phyloP scores from a whole-genome alignment of 257 asterid genomes.

The Scutellaria barbata region DNA sequence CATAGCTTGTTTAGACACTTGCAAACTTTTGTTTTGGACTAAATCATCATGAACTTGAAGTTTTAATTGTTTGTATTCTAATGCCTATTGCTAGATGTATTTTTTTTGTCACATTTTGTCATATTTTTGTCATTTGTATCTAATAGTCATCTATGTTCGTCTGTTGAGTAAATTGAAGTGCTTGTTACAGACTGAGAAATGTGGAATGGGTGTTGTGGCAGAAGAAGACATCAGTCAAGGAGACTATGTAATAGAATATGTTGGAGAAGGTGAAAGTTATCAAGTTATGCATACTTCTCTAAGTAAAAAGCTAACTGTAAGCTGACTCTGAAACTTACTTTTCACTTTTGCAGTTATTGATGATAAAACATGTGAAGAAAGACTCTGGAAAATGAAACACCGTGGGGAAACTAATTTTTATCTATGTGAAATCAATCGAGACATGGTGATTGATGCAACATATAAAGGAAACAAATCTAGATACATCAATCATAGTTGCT shows the following conservation, averaged over 20 bases:
- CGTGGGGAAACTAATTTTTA: slow-evolving; percentile 89
- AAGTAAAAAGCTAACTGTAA: slow-evolving; percentile 11
- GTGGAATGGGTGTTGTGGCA: slow-evolving; percentile 93
- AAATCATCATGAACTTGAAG: neutral
- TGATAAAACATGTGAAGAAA: slow-evolving; percentile 94
- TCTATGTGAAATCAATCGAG: slow-evolving; percentile 91
- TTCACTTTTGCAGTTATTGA: slow-evolving; percentile 75
- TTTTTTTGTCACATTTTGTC: slow-evolving; percentile 3
- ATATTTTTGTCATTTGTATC: neutral
- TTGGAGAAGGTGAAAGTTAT: slow-evolving; percentile 81
- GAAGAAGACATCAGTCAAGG: slow-evolving; percentile 88
- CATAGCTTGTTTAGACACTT: neutral
- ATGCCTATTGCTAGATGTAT: slow-evolving; percentile 17
- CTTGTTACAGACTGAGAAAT: slow-evolving; percentile 87
- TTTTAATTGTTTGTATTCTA: slow-evolving; percentile 16
- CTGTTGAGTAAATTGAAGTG: slow-evolving; percentile 29
- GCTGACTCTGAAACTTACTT: slow-evolving; percentile 29
- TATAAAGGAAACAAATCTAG: slow-evolving; percentile 96
- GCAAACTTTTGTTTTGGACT: neutral
- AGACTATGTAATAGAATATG: slow-evolving; percentile 94
- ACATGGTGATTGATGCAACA: slow-evolving; percentile 98
- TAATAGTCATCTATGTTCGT: slow-evolving; percentile 26
- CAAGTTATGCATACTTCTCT: slow-evolving; percentile 23
- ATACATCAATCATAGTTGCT: slow-evolving; percentile 96
- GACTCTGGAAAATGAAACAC: slow-evolving; percentile 98